Evolutionary conservation across 2,329 filamentous ascomycete genomes (phyloP).

Genomic region (Talaromyces funiculosus): DNA sequence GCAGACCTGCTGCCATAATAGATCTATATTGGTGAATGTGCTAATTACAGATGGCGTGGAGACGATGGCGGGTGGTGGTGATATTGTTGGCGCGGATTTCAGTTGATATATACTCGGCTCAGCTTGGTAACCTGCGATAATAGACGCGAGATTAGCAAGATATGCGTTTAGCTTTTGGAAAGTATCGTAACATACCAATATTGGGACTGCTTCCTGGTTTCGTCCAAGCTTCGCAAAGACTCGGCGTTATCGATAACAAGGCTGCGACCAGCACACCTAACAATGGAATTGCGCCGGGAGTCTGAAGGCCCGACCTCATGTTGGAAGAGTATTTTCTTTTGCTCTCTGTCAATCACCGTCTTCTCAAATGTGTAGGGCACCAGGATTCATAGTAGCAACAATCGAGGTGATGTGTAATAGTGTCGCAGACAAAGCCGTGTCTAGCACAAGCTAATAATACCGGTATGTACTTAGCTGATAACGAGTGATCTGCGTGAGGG

Average conservation of each 20-base stretch:
- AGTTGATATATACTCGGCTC: background rate
- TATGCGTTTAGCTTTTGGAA: too few relatives aligned
- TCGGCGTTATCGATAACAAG: slow-evolving; percentile 10
- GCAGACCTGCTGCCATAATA: slow-evolving; percentile 13
- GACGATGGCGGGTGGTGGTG: background rate
- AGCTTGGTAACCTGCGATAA: background rate
- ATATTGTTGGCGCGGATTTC: background rate
- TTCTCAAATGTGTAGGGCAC: background rate
- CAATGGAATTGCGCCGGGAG: slow-evolving; percentile 10
- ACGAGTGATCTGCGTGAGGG: background rate
- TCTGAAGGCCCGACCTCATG: slow-evolving; percentile 12
- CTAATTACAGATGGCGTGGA: background rate
- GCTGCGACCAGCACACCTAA: slow-evolving; percentile 9
- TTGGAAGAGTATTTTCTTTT: background rate
- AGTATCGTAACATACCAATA: slow-evolving; percentile 5
- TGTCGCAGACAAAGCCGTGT: background rate
- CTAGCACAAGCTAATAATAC: background rate
- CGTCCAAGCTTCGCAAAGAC: slow-evolving; percentile 10
- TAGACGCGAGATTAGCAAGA: background rate
- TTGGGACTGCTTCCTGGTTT: background rate
- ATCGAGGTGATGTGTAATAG: background rate
- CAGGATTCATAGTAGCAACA: background rate
- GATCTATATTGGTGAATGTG: background rate
- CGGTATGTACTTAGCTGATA: background rate
- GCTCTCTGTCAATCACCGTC: background rate